These are phyloP conservation scores for Fusarium sp. DNA, from an alignment of 2,329 filamentous ascomycete species.

Conservation along the genomic window DNA sequence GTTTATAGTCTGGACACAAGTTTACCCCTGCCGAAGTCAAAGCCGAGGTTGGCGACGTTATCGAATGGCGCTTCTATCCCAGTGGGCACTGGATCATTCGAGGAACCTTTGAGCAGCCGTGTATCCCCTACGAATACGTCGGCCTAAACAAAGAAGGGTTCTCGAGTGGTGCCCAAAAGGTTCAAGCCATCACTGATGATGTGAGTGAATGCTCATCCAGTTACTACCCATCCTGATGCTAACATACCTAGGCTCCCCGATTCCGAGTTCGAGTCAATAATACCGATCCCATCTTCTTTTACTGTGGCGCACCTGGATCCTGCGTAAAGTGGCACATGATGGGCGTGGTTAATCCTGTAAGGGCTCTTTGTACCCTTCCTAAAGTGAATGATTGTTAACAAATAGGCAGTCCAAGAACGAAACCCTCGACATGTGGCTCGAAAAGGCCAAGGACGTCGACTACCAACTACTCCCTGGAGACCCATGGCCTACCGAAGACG, in stretches of 20 bases:
- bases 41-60: conserved; percentile 60
- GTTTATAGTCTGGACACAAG: conserved; percentile 45
- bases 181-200: conserved; percentile 59
- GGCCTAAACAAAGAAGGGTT: conserved; percentile 62
- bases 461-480: conserved; percentile 69
- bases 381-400: conserved; percentile 7
- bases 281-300: conserved; percentile 75
- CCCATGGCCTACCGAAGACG: conserved; percentile 63
- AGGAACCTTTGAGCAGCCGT: conserved; percentile 69
- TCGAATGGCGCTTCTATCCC: conserved; percentile 73
- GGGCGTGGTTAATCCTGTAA: conserved; percentile 78
- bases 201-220: conserved; percentile 48
- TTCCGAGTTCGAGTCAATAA: conserved; percentile 66
- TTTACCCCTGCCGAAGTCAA: conserved; percentile 47
- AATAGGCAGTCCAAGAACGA: conserved; percentile 57
- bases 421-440: conserved; percentile 61
- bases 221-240: neutral
- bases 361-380: conserved; percentile 13
- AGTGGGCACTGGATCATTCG: conserved; percentile 73
- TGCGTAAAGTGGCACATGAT: conserved; percentile 78
- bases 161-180: conserved; percentile 62
- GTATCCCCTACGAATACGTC: conserved; percentile 70
- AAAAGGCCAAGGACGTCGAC: conserved; percentile 60
- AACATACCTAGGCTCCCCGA: conserved; percentile 52
- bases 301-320: conserved; percentile 75